Evolutionary conservation across 768 basidiomycete genomes (phyloP).

Genomic region (Hydnum rufescens): DNA sequence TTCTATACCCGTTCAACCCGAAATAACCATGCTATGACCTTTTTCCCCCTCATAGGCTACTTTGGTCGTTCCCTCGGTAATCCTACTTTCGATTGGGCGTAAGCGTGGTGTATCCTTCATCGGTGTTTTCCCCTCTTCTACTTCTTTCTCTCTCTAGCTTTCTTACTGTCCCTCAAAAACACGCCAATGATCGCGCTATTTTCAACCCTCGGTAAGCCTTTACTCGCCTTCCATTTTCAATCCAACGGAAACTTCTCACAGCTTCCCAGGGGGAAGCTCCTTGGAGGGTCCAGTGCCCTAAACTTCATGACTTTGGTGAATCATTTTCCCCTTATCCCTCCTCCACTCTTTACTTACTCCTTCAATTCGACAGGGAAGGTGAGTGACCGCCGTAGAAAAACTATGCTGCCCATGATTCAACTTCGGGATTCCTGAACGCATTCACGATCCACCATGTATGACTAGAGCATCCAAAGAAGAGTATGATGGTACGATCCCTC

Average conservation of each 20-base stretch:
- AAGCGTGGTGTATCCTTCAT: neutral
- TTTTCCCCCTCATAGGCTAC: neutral
- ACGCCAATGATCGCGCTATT: neutral
- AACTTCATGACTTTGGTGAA: conserved; percentile 6
- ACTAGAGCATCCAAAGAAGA: conserved; percentile 7
- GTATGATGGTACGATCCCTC: conserved; percentile 8
- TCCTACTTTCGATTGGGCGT: neutral
- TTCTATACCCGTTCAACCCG: too few species aligned
- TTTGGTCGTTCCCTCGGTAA: neutral
- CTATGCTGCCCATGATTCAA: neutral
- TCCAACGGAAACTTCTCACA: neutral
- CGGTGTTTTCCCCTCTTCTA: neutral
- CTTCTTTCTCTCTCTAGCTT: neutral
- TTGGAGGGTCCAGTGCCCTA: neutral
- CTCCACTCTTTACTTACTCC: neutral
- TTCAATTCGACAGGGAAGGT: neutral
- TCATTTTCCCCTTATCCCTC: neutral
- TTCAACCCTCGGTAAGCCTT: neutral
- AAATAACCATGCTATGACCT: too few species aligned
- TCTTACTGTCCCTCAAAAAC: neutral
- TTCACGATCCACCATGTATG: neutral
- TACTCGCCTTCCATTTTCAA: neutral
- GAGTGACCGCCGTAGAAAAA: neutral
- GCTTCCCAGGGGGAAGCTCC: neutral
- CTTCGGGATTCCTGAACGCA: too few species aligned